These are phyloP conservation scores for Lactarius indigo DNA, from an alignment of 768 basidiomycete species.

Conservation along the genomic window DNA sequence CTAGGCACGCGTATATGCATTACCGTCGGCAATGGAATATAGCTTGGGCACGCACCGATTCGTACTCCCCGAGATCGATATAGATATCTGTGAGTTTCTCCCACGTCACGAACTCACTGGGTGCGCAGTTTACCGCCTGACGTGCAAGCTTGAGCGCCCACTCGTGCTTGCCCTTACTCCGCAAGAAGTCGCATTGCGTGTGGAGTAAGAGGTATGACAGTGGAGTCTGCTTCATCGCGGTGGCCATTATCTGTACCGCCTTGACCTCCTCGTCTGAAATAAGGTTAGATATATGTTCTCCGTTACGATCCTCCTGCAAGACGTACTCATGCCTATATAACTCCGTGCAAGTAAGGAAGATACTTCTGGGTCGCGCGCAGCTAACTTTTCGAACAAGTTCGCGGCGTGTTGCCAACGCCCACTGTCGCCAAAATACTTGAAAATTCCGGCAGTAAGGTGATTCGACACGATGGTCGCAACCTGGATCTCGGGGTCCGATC, in stretches of 20 bases:
- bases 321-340: slow-evolving; percentile 97
- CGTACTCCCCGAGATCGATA: slow-evolving; percentile 84
- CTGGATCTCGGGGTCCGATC: slow-evolving; percentile 97
- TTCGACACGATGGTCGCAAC: slow-evolving; percentile 96
- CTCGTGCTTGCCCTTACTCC: slow-evolving; percentile 75
- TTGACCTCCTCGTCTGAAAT: slow-evolving; percentile 93
- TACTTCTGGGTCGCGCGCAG: slow-evolving; percentile 85
- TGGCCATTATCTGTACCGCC: slow-evolving; percentile 89
- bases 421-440: slow-evolving; percentile 96
- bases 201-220: slow-evolving; percentile 94
- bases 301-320: background rate
- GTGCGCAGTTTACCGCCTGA: slow-evolving; percentile 97
- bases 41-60: slow-evolving; percentile 44
- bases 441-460: slow-evolving; percentile 88
- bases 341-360: slow-evolving; percentile 80
- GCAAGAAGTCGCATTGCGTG: slow-evolving; percentile 90
- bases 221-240: slow-evolving; percentile 78
- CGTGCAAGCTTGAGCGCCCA: slow-evolving; percentile 91
- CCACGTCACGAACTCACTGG: slow-evolving; percentile 99
- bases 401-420: slow-evolving; percentile 84
- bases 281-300: background rate
- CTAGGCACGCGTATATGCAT: slow-evolving; percentile 27
- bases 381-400: slow-evolving; percentile 90
- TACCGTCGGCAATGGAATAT: background rate
- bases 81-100: slow-evolving; percentile 95